These are phyloP conservation scores for Citrus medica DNA, from an alignment of 345 rosid genomes.

Conservation along the genomic window DNA sequence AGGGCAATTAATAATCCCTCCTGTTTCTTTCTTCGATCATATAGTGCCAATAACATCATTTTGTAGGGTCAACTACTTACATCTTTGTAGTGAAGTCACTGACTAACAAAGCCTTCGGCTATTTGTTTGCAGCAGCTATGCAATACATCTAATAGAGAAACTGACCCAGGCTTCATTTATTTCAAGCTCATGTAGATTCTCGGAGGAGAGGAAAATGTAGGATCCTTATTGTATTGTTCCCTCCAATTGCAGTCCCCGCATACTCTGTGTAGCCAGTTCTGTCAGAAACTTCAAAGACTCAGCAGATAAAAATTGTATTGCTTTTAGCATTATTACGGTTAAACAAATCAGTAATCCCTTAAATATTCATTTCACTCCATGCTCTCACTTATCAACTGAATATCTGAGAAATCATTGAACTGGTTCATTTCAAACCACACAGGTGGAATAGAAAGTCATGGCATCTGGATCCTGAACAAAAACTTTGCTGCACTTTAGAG, in stretches of 20 bases:
- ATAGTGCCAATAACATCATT: background rate
- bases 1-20: background rate
- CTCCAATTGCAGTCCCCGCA: constrained; percentile 14
- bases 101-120: background rate
- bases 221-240: background rate
- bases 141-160: background rate
- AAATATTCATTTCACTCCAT: background rate
- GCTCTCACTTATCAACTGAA: background rate
- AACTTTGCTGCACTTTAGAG: background rate
- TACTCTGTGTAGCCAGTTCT: background rate
- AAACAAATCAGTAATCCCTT: background rate
- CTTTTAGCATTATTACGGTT: background rate
- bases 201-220: background rate
- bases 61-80: background rate
- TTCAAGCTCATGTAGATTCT: constrained; percentile 14
- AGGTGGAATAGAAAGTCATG: background rate
- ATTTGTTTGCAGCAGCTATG: background rate
- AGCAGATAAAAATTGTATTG: background rate
- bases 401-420: background rate
- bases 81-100: background rate
- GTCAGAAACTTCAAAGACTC: constrained; percentile 15
- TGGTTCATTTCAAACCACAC: background rate
- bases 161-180: background rate
- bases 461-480: background rate
- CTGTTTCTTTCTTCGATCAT: background rate